Evolutionary conservation across 352 stramenopile species (phyloP).

Genomic region (Globisporangium cederbergense): DNA sequence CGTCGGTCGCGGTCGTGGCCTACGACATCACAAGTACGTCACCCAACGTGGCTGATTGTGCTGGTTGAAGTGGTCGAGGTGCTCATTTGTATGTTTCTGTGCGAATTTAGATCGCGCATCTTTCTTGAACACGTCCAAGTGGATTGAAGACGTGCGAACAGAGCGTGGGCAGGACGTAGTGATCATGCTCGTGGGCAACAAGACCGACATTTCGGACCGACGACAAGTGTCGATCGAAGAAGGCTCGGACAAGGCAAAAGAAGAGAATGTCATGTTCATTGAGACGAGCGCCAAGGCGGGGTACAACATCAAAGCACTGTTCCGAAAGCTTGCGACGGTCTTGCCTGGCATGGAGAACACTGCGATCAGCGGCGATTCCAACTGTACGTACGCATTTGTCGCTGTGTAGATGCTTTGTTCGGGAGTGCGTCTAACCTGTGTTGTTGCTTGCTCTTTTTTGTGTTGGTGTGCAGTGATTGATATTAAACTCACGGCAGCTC

Average conservation of each 20-base stretch:
- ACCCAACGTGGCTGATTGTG: neutral
- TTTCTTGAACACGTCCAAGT: conserved; percentile 99
- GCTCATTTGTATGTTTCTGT: neutral
- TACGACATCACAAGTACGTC: conserved; percentile 98
- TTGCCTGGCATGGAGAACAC: conserved; percentile 95
- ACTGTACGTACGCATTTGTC: conserved; percentile 46
- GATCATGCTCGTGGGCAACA: conserved; percentile 99
- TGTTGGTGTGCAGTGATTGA: conserved; percentile 63
- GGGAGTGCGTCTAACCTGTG: too few species aligned
- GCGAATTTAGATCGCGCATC: conserved; percentile 88
- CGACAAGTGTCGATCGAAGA: conserved; percentile 97
- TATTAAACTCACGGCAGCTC: conserved; percentile 85
- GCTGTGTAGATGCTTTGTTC: neutral
- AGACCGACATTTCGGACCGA: conserved; percentile 98
- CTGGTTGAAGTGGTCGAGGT: neutral
- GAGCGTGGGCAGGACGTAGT: conserved; percentile 98
- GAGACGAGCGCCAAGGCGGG: conserved; percentile 98
- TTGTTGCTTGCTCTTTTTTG: neutral
- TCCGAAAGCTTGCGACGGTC: conserved; percentile 97
- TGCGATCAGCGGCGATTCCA: conserved; percentile 83
- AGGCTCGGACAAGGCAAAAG: conserved; percentile 96
- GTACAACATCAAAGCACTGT: conserved; percentile 99
- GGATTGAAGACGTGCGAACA: conserved; percentile 98
- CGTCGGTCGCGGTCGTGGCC: conserved; percentile 98
- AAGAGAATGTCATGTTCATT: conserved; percentile 99